phyloP scores from a whole-genome alignment of 768 basidiomycete species.

The Leucocoprinus birnbaumii region DNA sequence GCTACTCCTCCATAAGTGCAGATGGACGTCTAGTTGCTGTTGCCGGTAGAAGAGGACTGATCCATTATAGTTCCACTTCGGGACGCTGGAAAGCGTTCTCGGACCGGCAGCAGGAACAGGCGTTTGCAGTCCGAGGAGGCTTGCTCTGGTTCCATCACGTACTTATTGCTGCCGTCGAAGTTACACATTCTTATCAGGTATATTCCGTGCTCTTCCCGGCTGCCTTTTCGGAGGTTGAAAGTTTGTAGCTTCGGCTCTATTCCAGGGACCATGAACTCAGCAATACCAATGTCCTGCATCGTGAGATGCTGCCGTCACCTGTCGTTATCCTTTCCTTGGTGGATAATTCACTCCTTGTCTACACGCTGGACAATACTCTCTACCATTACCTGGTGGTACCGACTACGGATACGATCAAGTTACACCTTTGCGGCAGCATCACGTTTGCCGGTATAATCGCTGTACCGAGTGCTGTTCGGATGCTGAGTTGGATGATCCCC shows the following conservation, averaged over 20 bases:
- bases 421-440: slow-evolving; percentile 93
- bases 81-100: slow-evolving; percentile 94
- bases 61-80: slow-evolving; percentile 91
- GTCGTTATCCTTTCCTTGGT: slow-evolving; percentile 88
- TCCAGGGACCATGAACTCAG: slow-evolving; percentile 88
- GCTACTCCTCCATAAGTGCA: slow-evolving; percentile 84
- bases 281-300: slow-evolving; percentile 79
- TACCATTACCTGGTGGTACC: slow-evolving; percentile 91
- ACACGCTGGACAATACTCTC: slow-evolving; percentile 91
- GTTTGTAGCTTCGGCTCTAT: slow-evolving; percentile 79
- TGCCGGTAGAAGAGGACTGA: slow-evolving; percentile 86
- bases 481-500: slow-evolving; percentile 97
- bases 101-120: slow-evolving; percentile 79
- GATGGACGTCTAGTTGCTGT: slow-evolving; percentile 93
- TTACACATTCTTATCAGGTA: slow-evolving; percentile 76
- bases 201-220: slow-evolving; percentile 16
- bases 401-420: slow-evolving; percentile 75
- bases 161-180: slow-evolving; percentile 86
- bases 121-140: slow-evolving; percentile 86
- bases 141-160: slow-evolving; percentile 97
- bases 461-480: slow-evolving; percentile 78
- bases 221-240: slow-evolving; percentile 1
- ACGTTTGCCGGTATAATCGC: slow-evolving; percentile 89
- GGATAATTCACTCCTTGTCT: slow-evolving; percentile 93
- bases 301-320: slow-evolving; percentile 70